Evolutionary conservation across 2,329 filamentous ascomycete species (phyloP), one percentile per base, ranked within the genome.

Genomic region (Tolypocladium capitatum): DNA sequence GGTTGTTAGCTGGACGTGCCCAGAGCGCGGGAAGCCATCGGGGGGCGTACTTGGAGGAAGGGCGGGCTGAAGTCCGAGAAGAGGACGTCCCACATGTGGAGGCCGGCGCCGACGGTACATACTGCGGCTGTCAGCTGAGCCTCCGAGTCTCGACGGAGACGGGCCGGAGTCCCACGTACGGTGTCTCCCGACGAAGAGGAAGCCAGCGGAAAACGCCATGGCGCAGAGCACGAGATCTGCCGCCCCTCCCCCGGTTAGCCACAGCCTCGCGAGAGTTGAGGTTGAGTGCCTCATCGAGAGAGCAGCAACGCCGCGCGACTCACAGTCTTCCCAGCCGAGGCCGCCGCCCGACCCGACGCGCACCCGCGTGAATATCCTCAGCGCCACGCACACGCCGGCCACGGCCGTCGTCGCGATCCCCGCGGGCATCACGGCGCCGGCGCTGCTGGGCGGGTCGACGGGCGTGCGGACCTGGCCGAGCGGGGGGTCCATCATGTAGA

Each of bases 11-110:
- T 13, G 33, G 1, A 4, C 32, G 11, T 5, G 31, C 18, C 11
- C 8, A 1, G 3, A 14, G 11, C 8, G 33, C 5, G 24, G 24
- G n/a, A n/a, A 24, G 27, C 2, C 6, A 27, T 27, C 4, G 27
- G 27, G 27, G 10, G 2, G 38, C 49, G 43, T 30, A 50, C 53
- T 45, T 60, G 58, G 51, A 57, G 55, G 41, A 60, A 60, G 13
- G 43, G 40, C 27, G 58, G 57, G 21, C 52, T 54, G 33, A 56
- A 60, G 31, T 53, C 47, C 0, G 33, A 10, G 32, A 52, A 34
- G 4, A 48, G 32, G 14, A 60, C 50, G 43, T 62, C 59, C 60
- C 60, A 62, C 52, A 59, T 57, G 51, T 62, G 60, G 10, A 56
- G 49, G 5, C 60, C 60, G 9, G 55, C 55, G 7, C 58, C 58